Evolutionary conservation across 2,329 filamentous ascomycete genomes (phyloP), one percentile per base, ranked within the genome.

Genomic region (Arthrobotrys musiformis): DNA sequence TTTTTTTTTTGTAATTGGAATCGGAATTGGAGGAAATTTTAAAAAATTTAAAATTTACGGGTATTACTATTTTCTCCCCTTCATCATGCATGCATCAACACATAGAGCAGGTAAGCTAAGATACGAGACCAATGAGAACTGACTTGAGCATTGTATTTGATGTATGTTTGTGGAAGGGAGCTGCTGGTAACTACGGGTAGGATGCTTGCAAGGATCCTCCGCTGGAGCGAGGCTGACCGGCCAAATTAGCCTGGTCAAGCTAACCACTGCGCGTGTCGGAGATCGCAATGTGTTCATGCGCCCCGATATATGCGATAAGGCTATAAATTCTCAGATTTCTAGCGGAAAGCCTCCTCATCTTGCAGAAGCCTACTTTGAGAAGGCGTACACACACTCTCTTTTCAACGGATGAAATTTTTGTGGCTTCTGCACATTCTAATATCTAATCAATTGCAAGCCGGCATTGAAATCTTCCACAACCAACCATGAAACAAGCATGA

Each of bases 141-240:
- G n/a, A n/a, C n/a, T n/a, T n/a, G n/a, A n/a, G n/a, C n/a, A n/a
- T n/a, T n/a, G n/a, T n/a, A n/a, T 42, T 19, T 19, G 40, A 7
- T 30, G 17, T n/a, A 17, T 40, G 54, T 40, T n/a, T 19, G 17
- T 58, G 19, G 50, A 56, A 56, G 37, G 28, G 50, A 54, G 50
- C 50, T 35, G 50, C 50, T 19, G 26, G 26, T 28, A 52, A 3
- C n/a, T n/a, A 44, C 4, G 40, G 4, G n/a, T n/a, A 9, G 15
- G 26, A 42, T 6, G 5, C 22, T 40, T 37, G 19, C 33, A 58
- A 37, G 54, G 54, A 40, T 58, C 54, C 54, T 58, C 54, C 54
- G 54, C 54, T 58, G 22, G 13, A 58, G 54, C 54, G 54, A 58
- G 54, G 54, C 54, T 58, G 50, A 33, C 33, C 54, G 30, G 54